A percentile compares a stretch with the other conserved stretches of the same genome.
Evolutionary conservation across 2,329 filamentous ascomycete species (phyloP).

Genomic region (Zarea fungicola): DNA sequence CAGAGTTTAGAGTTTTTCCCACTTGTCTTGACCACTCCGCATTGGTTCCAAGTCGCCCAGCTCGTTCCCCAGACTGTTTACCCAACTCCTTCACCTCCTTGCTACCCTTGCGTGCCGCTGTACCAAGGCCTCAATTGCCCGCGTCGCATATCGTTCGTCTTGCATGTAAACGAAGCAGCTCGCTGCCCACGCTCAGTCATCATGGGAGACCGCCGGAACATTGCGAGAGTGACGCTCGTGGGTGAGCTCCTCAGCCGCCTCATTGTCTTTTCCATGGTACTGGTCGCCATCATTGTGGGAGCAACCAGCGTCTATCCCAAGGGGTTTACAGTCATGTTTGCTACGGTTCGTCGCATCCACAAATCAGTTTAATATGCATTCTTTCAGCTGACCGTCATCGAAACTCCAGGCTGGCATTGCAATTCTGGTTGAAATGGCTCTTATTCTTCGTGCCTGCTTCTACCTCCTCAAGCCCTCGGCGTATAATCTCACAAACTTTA

Average conservation of each 20-base stretch:
- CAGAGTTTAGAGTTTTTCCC: constrained; percentile 9
- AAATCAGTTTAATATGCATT: neutral
- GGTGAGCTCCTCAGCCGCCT: constrained; percentile 6
- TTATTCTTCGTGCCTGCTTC: constrained; percentile 5
- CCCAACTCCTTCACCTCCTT: no score
- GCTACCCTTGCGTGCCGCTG: no score
- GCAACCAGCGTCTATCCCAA: constrained; percentile 12
- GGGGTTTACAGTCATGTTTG: constrained; percentile 11
- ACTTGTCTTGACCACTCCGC: no score
- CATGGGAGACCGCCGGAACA: constrained; percentile 9
- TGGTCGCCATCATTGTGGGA: constrained; percentile 7
- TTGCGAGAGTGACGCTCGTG: constrained; percentile 8
- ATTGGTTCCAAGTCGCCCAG: no score
- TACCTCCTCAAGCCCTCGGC: constrained; percentile 11
- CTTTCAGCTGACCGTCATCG: neutral
- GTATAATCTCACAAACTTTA: constrained; percentile 10
- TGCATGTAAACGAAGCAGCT: neutral
- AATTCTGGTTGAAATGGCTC: neutral
- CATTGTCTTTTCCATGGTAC: constrained; percentile 9
- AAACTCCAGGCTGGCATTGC: constrained; percentile 9
- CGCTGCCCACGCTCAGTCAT: neutral
- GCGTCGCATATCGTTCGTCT: no score
- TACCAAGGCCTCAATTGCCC: no score
- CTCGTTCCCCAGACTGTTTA: no score
- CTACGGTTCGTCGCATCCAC: neutral